Percentiles rank a stretch among this genome's conserved stretches.
phyloP scores from a whole-genome alignment of 78 protist genomes.

The Cyanophora paradoxa region DNA sequence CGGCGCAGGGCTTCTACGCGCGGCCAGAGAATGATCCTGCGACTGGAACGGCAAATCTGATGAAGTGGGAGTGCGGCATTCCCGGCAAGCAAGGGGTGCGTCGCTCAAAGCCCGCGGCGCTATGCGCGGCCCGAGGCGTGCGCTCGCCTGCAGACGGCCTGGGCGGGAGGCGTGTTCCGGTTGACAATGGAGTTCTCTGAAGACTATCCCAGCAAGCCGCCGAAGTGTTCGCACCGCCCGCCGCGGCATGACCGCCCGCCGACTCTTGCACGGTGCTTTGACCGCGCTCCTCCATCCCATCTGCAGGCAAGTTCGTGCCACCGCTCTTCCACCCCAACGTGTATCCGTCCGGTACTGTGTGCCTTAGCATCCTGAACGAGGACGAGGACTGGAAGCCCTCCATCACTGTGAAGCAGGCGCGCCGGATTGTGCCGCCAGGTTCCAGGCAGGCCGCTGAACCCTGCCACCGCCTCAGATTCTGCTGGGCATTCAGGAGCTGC shows the following conservation, averaged over 20 bases:
- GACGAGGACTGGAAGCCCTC: constrained; percentile 94
- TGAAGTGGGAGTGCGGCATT: constrained; percentile 46
- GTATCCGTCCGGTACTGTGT: constrained; percentile 93
- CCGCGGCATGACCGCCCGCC: neutral
- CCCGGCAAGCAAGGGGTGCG: constrained; percentile 10
- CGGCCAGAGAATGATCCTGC: neutral
- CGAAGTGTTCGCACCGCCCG: constrained; percentile 46
- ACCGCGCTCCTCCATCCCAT: neutral
- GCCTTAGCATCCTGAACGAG: constrained; percentile 87
- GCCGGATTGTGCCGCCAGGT: neutral
- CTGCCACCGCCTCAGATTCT: constrained; percentile 67
- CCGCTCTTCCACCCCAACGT: constrained; percentile 30
- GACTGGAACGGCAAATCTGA: constrained; percentile 12
- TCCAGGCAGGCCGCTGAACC: neutral
- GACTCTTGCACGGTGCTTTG: too few relatives aligned
- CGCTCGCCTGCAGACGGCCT: too few relatives aligned
- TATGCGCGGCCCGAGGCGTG: too few relatives aligned
- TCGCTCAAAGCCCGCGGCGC: neutral
- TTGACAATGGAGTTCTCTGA: constrained; percentile 75
- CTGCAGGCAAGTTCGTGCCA: neutral
- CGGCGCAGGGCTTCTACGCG: constrained; percentile 9
- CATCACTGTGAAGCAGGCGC: constrained; percentile 73
- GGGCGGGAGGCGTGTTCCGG: constrained; percentile 89
- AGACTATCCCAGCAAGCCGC: constrained; percentile 92
- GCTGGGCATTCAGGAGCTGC: constrained; percentile 89